Conservation (phyloP, 345 rosid genomes). For the Stellera chamaejasme region DNA sequence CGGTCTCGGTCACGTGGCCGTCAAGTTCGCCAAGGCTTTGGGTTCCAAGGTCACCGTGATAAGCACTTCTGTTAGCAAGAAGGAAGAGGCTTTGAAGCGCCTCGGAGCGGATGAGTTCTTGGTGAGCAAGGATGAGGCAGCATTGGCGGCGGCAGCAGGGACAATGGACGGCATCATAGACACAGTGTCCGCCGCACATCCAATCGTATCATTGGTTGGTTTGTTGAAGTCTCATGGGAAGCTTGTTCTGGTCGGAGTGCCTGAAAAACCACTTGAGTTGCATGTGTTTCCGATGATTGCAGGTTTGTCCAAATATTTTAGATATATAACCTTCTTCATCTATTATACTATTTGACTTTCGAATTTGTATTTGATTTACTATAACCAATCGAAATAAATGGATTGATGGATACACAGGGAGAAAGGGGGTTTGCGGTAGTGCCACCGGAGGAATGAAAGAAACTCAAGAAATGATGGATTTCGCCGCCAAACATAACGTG, state of each 20-base stretch:
- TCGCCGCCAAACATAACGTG: slow-evolving; percentile 41
- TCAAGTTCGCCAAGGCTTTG: slow-evolving; percentile 47
- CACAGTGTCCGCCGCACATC: slow-evolving; percentile 41
- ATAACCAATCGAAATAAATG: no score
- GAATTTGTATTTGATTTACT: no score
- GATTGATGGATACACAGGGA: no score
- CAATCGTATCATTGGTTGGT: slow-evolving; percentile 32
- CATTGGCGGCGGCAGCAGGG: slow-evolving; percentile 32
- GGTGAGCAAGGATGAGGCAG: slow-evolving; percentile 24
- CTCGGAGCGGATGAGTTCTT: slow-evolving; percentile 39
- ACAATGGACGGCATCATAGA: slow-evolving; percentile 57
- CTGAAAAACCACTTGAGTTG: slow-evolving; percentile 36
- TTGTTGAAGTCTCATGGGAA: slow-evolving; percentile 45
- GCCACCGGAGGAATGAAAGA: slow-evolving; percentile 44
- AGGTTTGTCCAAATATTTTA: slow-evolving; percentile 13
- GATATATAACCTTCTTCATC: not conserved
- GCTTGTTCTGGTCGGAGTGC: slow-evolving; percentile 44
- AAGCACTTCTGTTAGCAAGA: slow-evolving; percentile 39
- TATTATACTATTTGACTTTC: no score
- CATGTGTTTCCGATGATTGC: slow-evolving; percentile 26
- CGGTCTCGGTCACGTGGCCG: slow-evolving; percentile 45
- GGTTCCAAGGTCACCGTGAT: slow-evolving; percentile 37
- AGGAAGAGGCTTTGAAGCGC: slow-evolving; percentile 30
- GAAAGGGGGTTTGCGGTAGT: slow-evolving; percentile 40
- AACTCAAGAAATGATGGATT: slow-evolving; percentile 47